Conservation (phyloP, 2,329 filamentous ascomycete genomes). For the Thielaviopsis euricoi region DNA sequence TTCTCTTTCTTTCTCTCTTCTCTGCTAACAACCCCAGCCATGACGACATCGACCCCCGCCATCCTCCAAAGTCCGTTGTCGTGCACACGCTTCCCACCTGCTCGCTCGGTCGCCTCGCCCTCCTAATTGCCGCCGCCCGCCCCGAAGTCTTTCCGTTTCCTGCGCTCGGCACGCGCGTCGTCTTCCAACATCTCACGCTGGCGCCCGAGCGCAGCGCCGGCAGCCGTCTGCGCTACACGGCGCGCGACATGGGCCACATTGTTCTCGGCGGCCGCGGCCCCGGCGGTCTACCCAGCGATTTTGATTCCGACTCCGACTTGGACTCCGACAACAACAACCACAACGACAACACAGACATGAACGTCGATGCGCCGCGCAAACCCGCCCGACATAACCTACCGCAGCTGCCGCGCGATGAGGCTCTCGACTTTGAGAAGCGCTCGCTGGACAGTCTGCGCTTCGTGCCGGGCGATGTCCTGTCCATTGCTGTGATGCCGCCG, state of each 20-base stretch:
- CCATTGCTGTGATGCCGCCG: constrained; percentile 65
- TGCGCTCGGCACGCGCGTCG: constrained; percentile 66
- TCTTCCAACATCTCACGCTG: constrained; percentile 61
- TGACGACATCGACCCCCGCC: constrained; percentile 48
- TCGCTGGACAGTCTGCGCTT: constrained; percentile 64
- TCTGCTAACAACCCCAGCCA: constrained; percentile 28
- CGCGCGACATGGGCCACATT: constrained; percentile 69
- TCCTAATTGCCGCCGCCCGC: constrained; percentile 51
- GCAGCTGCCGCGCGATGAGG: constrained; percentile 18
- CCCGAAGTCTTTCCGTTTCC: constrained; percentile 56
- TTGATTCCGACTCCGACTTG: constrained; percentile 5
- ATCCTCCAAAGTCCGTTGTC: constrained; percentile 50
- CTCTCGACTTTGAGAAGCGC: constrained; percentile 46
- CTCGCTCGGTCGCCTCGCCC: constrained; percentile 64
- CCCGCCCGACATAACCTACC: constrained; percentile 18
- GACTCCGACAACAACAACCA: constrained; percentile 13
- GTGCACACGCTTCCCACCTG: constrained; percentile 79
- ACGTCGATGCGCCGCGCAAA: constrained; percentile 54
- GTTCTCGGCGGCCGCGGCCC: constrained; percentile 49
- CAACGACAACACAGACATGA: constrained; percentile 19
- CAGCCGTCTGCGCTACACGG: constrained; percentile 41
- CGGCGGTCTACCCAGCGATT: constrained; percentile 20
- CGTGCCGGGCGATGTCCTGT: constrained; percentile 77
- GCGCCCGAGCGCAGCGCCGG: constrained; percentile 15
- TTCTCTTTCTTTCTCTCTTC: background rate